Base-by-base conservation (phyloP, 192 early-diverging fungal species). In the Linnemannia exigua region DNA sequence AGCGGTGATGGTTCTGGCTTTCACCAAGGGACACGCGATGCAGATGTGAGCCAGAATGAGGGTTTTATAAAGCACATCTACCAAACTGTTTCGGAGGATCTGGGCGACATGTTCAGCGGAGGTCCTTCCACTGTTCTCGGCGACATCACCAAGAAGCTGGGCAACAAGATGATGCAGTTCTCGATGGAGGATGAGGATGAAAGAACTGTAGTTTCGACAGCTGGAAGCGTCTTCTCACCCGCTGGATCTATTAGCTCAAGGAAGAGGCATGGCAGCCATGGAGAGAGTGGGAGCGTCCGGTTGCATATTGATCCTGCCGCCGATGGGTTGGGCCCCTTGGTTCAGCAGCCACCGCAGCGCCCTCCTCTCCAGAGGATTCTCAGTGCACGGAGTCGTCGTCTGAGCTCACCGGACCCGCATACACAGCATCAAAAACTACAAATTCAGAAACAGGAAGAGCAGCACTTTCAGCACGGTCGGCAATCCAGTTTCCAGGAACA, bases 11-110 rank as follows among this genome's bases (percentile, higher is more conserved):
- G 36, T 8, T 2, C 52, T 28, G 74, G 80, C 44, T 22, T 38
- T 3, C 36, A 20, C 15, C 35, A 72, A 48, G 33, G 67, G 11
- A 69, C 25, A 58, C 75, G 71, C 7, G 48, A 38, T 77, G 68
- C 44, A 76, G 50, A 37, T 5, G 41, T 35, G 3, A 61, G 67
- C 22, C 77, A 33, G 28, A 61, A 79, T 70, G 89, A 89, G 79
- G 92, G 91, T 5, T 92, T 92, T 52, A 90, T 91, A 86, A 90
- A 91, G 47, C 92, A 92, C 28, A 93, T 97, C 50, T 93, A 94
- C 82, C 92, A 93, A 52, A 95, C 94, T 19, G 92, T 97, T 11
- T 94, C 93, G 75, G 93, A 94, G 69, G 92, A 93, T 12, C 86
- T 97, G 28, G 95, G 95, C 75, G 93, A 92, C 79, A 89, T 95